Evolutionary conservation across 2,329 filamentous ascomycete genomes (phyloP).

Genomic region (Magnaporthales sp.): DNA sequence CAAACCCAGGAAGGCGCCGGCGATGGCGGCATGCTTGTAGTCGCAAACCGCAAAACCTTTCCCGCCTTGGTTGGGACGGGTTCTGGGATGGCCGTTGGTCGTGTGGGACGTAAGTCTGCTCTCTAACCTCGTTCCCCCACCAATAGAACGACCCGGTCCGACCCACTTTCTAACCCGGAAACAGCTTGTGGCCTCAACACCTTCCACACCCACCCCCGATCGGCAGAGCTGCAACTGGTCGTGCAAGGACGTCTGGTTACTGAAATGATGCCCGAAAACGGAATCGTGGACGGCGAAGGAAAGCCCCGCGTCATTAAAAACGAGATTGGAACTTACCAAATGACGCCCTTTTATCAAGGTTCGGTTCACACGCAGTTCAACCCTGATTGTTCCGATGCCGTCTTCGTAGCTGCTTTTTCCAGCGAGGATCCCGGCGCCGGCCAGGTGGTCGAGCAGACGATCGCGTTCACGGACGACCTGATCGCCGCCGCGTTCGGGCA

Average conservation of each 20-base stretch:
- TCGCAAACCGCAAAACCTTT: too few relatives aligned
- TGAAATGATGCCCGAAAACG: conserved; percentile 39
- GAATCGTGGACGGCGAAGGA: conserved; percentile 27
- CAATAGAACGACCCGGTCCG: too few relatives aligned
- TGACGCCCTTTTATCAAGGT: conserved; percentile 47
- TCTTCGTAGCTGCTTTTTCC: conserved; percentile 37
- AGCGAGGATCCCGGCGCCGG: conserved; percentile 43
- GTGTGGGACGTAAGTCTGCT: conserved; percentile 19
- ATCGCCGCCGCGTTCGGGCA: conserved; percentile 37
- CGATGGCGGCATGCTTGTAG: conserved; percentile 37
- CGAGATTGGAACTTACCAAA: conserved; percentile 32
- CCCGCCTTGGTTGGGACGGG: conserved; percentile 45
- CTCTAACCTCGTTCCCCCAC: too few relatives aligned
- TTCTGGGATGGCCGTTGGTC: conserved; percentile 39
- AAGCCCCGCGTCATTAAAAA: conserved; percentile 26
- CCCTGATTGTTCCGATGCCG: too few relatives aligned
- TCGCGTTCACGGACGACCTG: conserved; percentile 34
- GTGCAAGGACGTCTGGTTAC: conserved; percentile 33
- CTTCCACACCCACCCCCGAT: conserved; percentile 37
- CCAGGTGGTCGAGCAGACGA: conserved; percentile 39
- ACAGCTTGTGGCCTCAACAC: conserved; percentile 42
- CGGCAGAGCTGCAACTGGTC: conserved; percentile 37
- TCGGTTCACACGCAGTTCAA: conserved; percentile 48
- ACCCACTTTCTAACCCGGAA: too few relatives aligned
- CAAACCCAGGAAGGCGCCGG: conserved; percentile 21